A percentile compares a stretch with the other conserved stretches of the same genome.
phyloP scores from a whole-genome alignment of 169 alveolate genomes.

The Ichthyophthirius multifiliis region DNA sequence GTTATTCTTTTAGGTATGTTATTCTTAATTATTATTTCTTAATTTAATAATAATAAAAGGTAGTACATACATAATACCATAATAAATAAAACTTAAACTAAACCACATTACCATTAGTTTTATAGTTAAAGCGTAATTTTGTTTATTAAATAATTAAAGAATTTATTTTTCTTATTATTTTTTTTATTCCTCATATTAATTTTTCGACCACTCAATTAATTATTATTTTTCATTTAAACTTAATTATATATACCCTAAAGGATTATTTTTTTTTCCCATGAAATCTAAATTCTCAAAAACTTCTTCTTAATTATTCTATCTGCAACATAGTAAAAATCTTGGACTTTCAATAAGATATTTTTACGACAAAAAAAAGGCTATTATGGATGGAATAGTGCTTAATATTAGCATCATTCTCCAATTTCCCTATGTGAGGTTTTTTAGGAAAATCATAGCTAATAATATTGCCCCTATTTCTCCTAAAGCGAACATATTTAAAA shows the following conservation, averaged over 20 bases:
- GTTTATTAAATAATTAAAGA: background rate
- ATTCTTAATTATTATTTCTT: background rate
- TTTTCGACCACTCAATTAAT: background rate
- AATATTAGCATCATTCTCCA: background rate
- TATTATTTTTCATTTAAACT: background rate
- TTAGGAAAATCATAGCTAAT: background rate
- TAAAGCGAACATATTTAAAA: background rate
- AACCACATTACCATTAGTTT: slow-evolving; percentile 23
- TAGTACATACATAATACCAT: background rate
- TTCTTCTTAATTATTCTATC: background rate
- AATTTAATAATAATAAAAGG: slow-evolving; percentile 5
- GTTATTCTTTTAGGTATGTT: background rate
- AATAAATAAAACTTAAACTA: background rate
- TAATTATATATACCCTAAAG: background rate
- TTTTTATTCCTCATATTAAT: background rate
- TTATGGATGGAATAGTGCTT: background rate
- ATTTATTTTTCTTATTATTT: background rate
- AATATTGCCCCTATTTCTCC: background rate
- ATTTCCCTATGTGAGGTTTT: background rate
- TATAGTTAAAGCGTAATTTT: background rate
- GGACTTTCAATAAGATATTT: background rate
- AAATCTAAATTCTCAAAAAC: background rate
- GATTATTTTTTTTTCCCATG: background rate
- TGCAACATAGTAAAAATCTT: background rate
- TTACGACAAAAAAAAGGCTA: background rate